These are phyloP conservation scores for Penicillium pulvis DNA, from an alignment of 495 filamentous ascomycete species.

Conservation along the genomic window DNA sequence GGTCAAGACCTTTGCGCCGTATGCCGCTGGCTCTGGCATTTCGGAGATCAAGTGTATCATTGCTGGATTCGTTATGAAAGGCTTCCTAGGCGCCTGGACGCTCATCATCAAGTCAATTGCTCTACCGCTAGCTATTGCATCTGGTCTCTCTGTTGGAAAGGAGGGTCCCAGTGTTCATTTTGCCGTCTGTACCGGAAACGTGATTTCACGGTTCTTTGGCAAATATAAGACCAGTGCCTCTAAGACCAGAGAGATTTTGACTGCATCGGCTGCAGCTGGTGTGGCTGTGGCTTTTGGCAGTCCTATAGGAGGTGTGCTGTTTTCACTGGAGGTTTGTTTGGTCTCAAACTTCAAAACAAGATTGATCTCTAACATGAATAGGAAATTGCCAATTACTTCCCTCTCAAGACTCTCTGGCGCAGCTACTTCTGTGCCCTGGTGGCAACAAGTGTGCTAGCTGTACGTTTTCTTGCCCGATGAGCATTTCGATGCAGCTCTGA, in stretches of 20 bases:
- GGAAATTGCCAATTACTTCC: constrained; percentile 98
- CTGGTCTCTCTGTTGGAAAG: constrained; percentile 93
- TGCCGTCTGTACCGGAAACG: constrained; percentile 96
- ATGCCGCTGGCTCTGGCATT: constrained; percentile 95
- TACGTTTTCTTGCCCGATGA: constrained; percentile 33
- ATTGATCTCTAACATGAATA: constrained; percentile 29
- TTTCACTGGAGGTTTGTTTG: constrained; percentile 76
- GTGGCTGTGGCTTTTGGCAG: constrained; percentile 97
- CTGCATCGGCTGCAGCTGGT: constrained; percentile 90
- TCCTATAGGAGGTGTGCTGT: constrained; percentile 94
- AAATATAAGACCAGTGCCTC: constrained; percentile 93
- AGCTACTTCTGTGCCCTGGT: constrained; percentile 98
- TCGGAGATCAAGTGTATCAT: constrained; percentile 99
- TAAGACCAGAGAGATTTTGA: constrained; percentile 93
- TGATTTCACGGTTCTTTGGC: constrained; percentile 88
- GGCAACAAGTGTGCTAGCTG: constrained; percentile 87
- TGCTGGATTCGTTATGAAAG: constrained; percentile 99
- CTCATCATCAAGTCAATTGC: constrained; percentile 92
- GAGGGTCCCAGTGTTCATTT: constrained; percentile 98
- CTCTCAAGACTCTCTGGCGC: constrained; percentile 96
- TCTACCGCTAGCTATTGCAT: constrained; percentile 89
- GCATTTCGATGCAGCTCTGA: constrained; percentile 2
- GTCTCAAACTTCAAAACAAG: neutral
- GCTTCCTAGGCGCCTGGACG: constrained; percentile 91
- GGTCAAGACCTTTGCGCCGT: constrained; percentile 92